These are phyloP conservation scores for Trichoderma arundinaceum DNA, from an alignment of 2,329 filamentous ascomycete genomes.

Conservation along the genomic window DNA sequence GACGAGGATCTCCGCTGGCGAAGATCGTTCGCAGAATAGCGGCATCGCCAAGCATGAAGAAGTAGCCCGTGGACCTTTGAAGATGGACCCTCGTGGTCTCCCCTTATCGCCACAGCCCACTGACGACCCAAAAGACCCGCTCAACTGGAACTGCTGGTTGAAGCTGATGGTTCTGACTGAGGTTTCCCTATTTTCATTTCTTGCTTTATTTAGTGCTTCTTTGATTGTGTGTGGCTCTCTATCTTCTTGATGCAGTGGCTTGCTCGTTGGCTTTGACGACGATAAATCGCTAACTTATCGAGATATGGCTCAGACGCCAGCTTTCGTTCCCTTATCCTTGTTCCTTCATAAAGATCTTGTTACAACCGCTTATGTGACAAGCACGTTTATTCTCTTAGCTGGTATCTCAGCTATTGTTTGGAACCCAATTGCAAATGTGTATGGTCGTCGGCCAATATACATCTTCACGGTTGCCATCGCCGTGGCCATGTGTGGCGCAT, in stretches of 20 bases:
- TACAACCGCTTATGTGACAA: conserved; percentile 25
- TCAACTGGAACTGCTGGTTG: conserved; percentile 28
- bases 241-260: background rate
- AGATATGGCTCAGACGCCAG: conserved; percentile 11
- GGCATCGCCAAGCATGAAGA: conserved; percentile 23
- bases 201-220: conserved; percentile 25
- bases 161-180: conserved; percentile 26
- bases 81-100: conserved; percentile 20
- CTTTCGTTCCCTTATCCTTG: conserved; percentile 18
- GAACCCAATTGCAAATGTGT: conserved; percentile 25
- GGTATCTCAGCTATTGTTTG: conserved; percentile 19
- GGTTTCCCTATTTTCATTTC: conserved; percentile 24
- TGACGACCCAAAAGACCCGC: conserved; percentile 22
- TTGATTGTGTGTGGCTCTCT: conserved; percentile 14
- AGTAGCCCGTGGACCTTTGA: background rate
- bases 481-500: conserved; percentile 17
- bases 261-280: background rate
- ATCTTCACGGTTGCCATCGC: conserved; percentile 15
- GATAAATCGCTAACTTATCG: background rate
- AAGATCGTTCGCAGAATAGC: conserved; percentile 16
- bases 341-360: conserved; percentile 15
- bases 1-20: conserved; percentile 9
- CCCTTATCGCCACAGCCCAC: conserved; percentile 22
- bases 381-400: conserved; percentile 15
- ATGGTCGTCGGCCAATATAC: conserved; percentile 23